These are phyloP conservation scores for Cyathus striatus DNA, from an alignment of 768 basidiomycete species.

Conservation along the genomic window DNA sequence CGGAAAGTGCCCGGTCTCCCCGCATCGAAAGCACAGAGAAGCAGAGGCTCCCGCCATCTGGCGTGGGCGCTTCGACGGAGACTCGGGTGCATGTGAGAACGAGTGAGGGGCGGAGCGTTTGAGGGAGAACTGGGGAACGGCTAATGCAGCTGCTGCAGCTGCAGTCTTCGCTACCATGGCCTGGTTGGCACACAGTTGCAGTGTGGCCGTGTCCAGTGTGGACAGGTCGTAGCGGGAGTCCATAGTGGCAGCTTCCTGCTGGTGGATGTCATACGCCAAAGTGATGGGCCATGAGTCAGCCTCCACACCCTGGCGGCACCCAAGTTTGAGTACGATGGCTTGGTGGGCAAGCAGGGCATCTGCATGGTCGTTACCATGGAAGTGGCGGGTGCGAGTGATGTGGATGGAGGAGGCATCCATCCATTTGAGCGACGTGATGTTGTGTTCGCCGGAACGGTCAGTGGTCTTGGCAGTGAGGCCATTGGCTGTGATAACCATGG, in stretches of 20 bases:
- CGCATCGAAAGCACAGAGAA: conserved; percentile 27
- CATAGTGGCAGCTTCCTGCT: conserved; percentile 7
- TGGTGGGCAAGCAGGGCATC: conserved; percentile 9
- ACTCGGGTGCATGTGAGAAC: neutral
- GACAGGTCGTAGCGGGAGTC: conserved; percentile 11
- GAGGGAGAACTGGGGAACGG: neutral
- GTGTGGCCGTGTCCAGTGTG: conserved; percentile 4
- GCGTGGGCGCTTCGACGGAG: conserved; percentile 3
- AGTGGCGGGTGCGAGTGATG: conserved; percentile 4
- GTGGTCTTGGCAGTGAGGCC: conserved; percentile 9
- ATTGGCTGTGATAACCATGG: conserved; percentile 7
- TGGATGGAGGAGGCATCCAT: conserved; percentile 1
- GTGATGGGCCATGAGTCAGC: conserved; percentile 13
- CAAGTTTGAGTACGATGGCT: conserved; percentile 4
- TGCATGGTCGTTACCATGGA: conserved; percentile 9
- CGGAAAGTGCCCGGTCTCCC: conserved; percentile 16
- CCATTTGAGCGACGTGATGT: conserved; percentile 13
- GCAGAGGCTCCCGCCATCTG: neutral
- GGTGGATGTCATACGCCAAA: conserved; percentile 15
- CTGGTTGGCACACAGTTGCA: conserved; percentile 5
- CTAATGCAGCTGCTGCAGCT: neutral
- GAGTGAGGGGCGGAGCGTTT: neutral
- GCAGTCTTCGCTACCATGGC: neutral
- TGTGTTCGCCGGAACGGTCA: conserved; percentile 11
- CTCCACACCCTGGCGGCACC: neutral